Evolutionary conservation across 352 stramenopile species (phyloP).

Genomic region (Globisporangium carolinianum): DNA sequence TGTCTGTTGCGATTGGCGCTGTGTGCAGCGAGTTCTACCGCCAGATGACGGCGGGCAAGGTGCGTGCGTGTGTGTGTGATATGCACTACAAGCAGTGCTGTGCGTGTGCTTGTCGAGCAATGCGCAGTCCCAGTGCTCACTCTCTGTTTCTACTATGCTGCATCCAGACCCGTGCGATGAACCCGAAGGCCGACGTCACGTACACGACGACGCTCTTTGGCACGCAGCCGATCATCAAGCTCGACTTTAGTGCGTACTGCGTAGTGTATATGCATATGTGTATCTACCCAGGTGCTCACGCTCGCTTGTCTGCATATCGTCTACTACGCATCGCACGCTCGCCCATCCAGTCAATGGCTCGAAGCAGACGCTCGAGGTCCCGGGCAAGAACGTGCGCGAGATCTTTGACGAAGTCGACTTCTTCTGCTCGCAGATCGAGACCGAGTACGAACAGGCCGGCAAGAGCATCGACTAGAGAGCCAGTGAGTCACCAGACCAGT

Average conservation of each 20-base stretch:
- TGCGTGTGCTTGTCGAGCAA: too few species aligned
- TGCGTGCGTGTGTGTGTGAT: constrained; percentile 9
- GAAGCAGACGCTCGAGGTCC: constrained; percentile 63
- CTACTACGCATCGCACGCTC: not conserved
- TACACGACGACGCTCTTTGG: constrained; percentile 52
- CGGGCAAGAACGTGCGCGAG: constrained; percentile 67
- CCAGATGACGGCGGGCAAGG: constrained; percentile 75
- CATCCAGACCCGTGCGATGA: constrained; percentile 57
- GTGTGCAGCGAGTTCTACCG: constrained; percentile 74
- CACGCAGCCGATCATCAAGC: constrained; percentile 53
- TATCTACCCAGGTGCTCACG: constrained; percentile 1
- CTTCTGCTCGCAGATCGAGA: constrained; percentile 83
- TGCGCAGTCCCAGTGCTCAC: not conserved
- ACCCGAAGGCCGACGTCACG: constrained; percentile 73
- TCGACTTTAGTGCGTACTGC: constrained; percentile 73
- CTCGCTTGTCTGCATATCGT: constrained; percentile 2
- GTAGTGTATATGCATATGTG: not conserved
- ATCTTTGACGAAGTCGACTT: constrained; percentile 84
- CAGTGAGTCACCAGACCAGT: not conserved
- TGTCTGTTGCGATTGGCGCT: not conserved
- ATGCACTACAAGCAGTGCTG: too few species aligned
- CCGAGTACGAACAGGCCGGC: constrained; percentile 76
- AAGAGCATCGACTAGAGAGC: constrained; percentile 73
- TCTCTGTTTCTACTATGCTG: not conserved
- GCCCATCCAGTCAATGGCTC: constrained; percentile 48